phyloP scores from a whole-genome alignment of 192 early-diverging fungal genomes.

The Podila epigama region DNA sequence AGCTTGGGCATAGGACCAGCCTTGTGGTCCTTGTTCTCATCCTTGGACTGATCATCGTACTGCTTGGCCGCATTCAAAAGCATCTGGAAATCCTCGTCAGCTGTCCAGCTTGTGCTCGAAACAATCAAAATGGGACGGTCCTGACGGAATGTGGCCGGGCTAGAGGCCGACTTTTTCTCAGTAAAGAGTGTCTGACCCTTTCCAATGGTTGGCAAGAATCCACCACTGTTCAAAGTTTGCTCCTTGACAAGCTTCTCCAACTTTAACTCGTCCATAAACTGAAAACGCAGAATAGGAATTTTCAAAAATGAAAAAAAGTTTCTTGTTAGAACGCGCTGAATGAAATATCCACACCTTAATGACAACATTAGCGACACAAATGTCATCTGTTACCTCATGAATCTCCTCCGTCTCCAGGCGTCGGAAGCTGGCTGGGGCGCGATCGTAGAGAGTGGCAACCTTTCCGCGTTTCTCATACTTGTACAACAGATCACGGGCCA shows the following conservation, averaged over 20 bases:
- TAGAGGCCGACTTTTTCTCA: slow-evolving; percentile 26
- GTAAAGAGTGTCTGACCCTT: slow-evolving; percentile 55
- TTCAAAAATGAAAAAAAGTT: background rate
- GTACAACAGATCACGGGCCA: slow-evolving; percentile 71
- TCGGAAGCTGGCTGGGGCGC: slow-evolving; percentile 79
- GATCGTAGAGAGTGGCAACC: slow-evolving; percentile 83
- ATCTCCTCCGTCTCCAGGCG: slow-evolving; percentile 67
- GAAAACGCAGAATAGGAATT: background rate
- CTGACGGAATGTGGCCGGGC: slow-evolving; percentile 42
- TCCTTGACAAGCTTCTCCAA: slow-evolving; percentile 53
- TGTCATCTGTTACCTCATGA: slow-evolving; percentile 59
- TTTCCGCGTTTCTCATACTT: slow-evolving; percentile 71
- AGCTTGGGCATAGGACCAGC: slow-evolving; percentile 58
- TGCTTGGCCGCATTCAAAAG: slow-evolving; percentile 71
- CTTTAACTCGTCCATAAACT: slow-evolving; percentile 55
- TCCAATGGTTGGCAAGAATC: slow-evolving; percentile 46
- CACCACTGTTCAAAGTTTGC: slow-evolving; percentile 41
- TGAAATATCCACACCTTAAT: background rate
- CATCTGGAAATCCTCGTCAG: slow-evolving; percentile 93
- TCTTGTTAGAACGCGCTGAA: background rate
- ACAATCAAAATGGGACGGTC: slow-evolving; percentile 84
- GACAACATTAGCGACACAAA: background rate
- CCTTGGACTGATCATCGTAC: slow-evolving; percentile 56
- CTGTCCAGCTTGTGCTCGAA: slow-evolving; percentile 93
- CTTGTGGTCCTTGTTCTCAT: slow-evolving; percentile 17